Base-by-base conservation (phyloP, 2,329 filamentous ascomycete genomes). In the Neonectria magnoliae region DNA sequence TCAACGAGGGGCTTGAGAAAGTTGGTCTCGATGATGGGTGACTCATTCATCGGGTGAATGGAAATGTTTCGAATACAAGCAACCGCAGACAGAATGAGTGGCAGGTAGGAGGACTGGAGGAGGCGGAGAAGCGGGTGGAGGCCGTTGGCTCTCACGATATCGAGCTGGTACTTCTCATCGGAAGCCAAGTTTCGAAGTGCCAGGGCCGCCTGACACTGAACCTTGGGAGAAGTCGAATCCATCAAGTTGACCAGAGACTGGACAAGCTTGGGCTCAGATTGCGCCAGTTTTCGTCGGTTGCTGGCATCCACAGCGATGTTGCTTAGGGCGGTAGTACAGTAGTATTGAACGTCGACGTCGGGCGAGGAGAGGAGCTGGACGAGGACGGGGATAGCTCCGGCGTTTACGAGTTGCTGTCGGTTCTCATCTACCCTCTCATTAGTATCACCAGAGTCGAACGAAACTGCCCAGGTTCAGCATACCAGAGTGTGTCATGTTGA, bases 401-500 rank as follows among this genome's bases (percentile, higher is more conserved):
- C 96, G 71, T 97, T 97, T 71, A 99, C 96, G 29, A 99, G 91
- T 79, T 99, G 94, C 80, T 98, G 94, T 72, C 96, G 90, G 80
- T 99, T 99, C 80, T 99, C 96, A 78, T 98, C 96, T 96, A 77
- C 20, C 42, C 29, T 50, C 25, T 41, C 47, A 68, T 81, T 42
- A 75, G 71, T 29, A 60, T 22, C 16, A 20, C 10, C 16, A 9
- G 13, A 27, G 22, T 14, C n/a, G 36, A 11, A 36, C 20, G 29
- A 33, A 13, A 20, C 16, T 16, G 11, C 1, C 8, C 5, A 27
- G 25, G 4, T 8, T 10, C 29, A 36, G 72, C 87, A 65, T 88
- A 97, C 94, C 94, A 69, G 94, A 98, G 83, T 99, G 96, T 74
- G 96, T 99, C 96, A 99, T 99, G 81, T 99, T 99, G 70, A 99